phyloP scores from a whole-genome alignment of 495 filamentous ascomycete species.

The Xylaria castorea region DNA sequence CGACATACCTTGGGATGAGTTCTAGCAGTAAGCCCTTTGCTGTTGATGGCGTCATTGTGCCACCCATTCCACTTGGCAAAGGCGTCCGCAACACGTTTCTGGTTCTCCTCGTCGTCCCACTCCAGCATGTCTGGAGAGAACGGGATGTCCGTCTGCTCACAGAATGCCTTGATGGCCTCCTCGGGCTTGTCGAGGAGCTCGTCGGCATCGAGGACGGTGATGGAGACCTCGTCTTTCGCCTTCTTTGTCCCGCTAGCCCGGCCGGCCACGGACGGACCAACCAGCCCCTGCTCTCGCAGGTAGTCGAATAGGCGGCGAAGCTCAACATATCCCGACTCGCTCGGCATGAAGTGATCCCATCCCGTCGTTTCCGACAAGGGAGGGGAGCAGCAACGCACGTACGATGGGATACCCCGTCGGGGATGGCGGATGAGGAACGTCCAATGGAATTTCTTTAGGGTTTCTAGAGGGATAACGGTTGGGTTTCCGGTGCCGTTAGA shows the following conservation, averaged over 20 bases:
- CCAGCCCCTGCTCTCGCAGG: constrained; percentile 63
- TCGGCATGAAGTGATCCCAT: constrained; percentile 83
- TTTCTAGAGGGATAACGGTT: constrained; percentile 75
- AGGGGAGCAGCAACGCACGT: constrained; percentile 94
- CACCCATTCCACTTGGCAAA: constrained; percentile 98
- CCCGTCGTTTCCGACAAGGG: constrained; percentile 81
- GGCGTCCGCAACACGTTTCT: constrained; percentile 64
- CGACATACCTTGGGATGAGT: constrained; percentile 62
- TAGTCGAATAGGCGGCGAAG: constrained; percentile 86
- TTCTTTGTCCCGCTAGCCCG: constrained; percentile 32
- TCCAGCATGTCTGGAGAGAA: constrained; percentile 76
- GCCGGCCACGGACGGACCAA: constrained; percentile 68
- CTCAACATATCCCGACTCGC: constrained; percentile 90
- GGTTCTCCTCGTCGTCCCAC: constrained; percentile 78
- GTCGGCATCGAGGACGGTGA: constrained; percentile 94
- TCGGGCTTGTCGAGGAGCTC: constrained; percentile 86
- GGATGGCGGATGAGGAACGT: constrained; percentile 98
- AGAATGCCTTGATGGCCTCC: constrained; percentile 76
- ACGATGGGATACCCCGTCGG: constrained; percentile 82
- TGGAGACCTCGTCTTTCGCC: constrained; percentile 46
- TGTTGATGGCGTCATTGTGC: constrained; percentile 90
- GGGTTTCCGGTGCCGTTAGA: constrained; percentile 70
- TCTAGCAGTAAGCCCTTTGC: constrained; percentile 73
- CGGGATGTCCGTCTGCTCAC: constrained; percentile 74
- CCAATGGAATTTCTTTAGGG: constrained; percentile 82